Base-by-base conservation (phyloP, 2,329 filamentous ascomycete species). In the Arthroderma sp. region DNA sequence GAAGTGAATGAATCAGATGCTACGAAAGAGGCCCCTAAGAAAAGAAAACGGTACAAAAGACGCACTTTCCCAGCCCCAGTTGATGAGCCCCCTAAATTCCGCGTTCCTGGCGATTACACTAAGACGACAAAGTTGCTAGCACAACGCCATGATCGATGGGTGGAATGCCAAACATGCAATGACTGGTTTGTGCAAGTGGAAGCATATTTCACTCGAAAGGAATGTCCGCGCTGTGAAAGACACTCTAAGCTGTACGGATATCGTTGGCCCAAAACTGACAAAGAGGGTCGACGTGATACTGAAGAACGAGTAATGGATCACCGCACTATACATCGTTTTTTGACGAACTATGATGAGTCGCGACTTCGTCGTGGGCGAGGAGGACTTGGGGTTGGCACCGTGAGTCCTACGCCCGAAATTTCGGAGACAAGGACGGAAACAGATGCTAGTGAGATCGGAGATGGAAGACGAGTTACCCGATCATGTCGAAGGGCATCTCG, bases 211-310 rank as follows among this genome's bases (percentile, higher is more conserved):
- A 96, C 91, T 0, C 83, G 86, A 55, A 84, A 86, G 53, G 86
- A 88, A 15, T 98, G 93, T 69, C 91, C 89, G 2, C 83, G 93
- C 5, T 98, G 93, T 70, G 93, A 98, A 73, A 82, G 93, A 0
- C 93, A 98, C 68, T 94, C 88, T 15, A 97, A 95, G 74, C 75
- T 98, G 0, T 98, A 97, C 68, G 94, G 94, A 0, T 96, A 87
- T 67, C 79, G 86, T 58, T 98, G 93, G 93, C 93, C 93, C 4
- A 96, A 98, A 76, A 97, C 93, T 0, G 87, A 95, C 59, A 86
- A 79, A 61, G 83, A 86, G 25, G 88, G 88, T 0, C 82, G 82
- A 15, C 71, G 80, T 19, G 93, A 97, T 67, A 84, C 81, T 7
- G 79, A 83, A 61, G 76, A 82, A 63, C 71, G 82, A 4, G 76